A percentile compares a stretch with the other conserved stretches of the same genome.
These are phyloP conservation scores for Trichodelitschia bisporula DNA, from an alignment of 495 filamentous ascomycete genomes.

Conservation along the genomic window DNA sequence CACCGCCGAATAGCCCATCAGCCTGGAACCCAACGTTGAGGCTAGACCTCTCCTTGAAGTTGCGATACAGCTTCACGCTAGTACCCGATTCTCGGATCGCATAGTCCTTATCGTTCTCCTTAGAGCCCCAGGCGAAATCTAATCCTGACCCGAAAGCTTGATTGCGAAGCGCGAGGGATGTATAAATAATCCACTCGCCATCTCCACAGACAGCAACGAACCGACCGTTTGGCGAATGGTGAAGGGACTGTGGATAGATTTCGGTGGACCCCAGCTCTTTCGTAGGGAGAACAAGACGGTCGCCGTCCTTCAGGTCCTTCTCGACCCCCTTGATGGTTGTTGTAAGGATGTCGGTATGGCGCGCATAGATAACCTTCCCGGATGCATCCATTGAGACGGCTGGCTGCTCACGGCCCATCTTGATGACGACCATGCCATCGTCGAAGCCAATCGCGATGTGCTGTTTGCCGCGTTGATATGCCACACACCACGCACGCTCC, in stretches of 20 bases:
- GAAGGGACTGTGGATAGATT: conserved; percentile 81
- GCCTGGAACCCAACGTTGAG: conserved; percentile 91
- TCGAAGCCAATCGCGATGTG: conserved; percentile 92
- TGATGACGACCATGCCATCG: conserved; percentile 91
- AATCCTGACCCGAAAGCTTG: conserved; percentile 88
- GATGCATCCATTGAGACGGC: conserved; percentile 92
- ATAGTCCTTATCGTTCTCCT: conserved; percentile 96
- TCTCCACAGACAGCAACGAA: conserved; percentile 96
- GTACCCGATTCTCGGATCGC: conserved; percentile 84
- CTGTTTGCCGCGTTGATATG: conserved; percentile 81
- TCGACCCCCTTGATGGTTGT: conserved; percentile 88
- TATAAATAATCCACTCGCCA: conserved; percentile 97
- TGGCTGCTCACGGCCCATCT: conserved; percentile 91
- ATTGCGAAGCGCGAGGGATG: conserved; percentile 88
- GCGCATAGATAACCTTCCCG: conserved; percentile 88
- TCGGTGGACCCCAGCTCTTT: conserved; percentile 93
- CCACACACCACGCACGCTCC: conserved; percentile 92
- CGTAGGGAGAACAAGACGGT: conserved; percentile 59
- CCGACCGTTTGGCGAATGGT: conserved; percentile 90
- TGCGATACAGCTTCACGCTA: conserved; percentile 89
- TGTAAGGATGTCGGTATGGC: conserved; percentile 81
- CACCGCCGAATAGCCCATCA: conserved; percentile 71
- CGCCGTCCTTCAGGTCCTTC: conserved; percentile 60
- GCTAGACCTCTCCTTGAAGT: conserved; percentile 87
- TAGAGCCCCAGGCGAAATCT: conserved; percentile 93